Evolutionary conservation across 495 filamentous ascomycete species (phyloP).

Genomic region (Neurospora sublineolata): DNA sequence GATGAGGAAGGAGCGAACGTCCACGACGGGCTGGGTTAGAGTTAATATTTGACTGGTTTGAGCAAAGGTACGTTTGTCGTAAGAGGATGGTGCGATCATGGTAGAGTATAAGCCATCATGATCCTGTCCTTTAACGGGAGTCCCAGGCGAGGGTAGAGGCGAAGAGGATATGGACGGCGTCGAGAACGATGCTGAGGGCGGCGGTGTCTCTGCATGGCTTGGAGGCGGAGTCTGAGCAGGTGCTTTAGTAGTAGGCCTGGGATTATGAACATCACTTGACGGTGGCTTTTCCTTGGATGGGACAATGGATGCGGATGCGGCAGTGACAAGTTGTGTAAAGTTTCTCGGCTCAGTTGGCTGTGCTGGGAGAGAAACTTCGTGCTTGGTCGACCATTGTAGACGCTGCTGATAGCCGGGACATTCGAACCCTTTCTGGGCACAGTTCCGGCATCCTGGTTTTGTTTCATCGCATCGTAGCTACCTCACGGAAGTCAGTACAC

Average conservation of each 20-base stretch:
- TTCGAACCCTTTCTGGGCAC: conserved; percentile 18
- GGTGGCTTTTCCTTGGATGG: not conserved
- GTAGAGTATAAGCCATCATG: not conserved
- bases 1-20: conserved; percentile 23
- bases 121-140: not conserved
- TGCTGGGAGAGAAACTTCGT: conserved; percentile 13
- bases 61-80: not conserved
- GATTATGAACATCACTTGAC: not conserved
- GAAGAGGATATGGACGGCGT: not conserved
- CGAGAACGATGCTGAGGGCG: conserved; percentile 2
- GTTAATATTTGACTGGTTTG: not conserved
- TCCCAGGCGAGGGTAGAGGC: conserved; percentile 2
- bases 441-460: conserved; percentile 21
- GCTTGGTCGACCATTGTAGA: conserved; percentile 26
- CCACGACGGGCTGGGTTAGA: conserved; percentile 17
- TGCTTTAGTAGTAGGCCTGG: not conserved
- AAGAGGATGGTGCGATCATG: not conserved
- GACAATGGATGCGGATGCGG: conserved; percentile 21
- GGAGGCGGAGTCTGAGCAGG: not conserved
- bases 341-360: conserved; percentile 16
- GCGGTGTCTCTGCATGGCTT: not conserved
- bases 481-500: not conserved
- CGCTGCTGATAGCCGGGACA: conserved; percentile 27
- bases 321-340: conserved; percentile 21
- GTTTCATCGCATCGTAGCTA: conserved; percentile 25